A percentile compares a stretch with the other conserved stretches of the same genome.
phyloP scores from a whole-genome alignment of 2,329 filamentous ascomycete species.

The Shiraia sp. region DNA sequence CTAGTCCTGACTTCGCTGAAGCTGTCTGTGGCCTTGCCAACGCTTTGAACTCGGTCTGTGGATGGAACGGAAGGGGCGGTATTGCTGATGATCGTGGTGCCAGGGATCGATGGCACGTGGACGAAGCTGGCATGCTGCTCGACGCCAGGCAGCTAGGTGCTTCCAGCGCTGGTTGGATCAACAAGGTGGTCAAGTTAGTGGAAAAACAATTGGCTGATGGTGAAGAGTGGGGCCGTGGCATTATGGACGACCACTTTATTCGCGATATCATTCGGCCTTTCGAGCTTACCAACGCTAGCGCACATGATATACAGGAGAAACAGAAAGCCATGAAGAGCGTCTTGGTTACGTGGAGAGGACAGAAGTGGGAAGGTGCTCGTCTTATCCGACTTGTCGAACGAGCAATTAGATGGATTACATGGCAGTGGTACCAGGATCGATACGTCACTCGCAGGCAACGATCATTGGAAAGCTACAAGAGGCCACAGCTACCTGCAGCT shows the following conservation, averaged over 20 bases:
- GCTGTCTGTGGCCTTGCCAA: slow-evolving; percentile 95
- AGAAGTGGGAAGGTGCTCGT: slow-evolving; percentile 86
- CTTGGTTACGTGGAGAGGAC: slow-evolving; percentile 64
- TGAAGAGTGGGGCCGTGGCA: slow-evolving; percentile 79
- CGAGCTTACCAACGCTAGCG: slow-evolving; percentile 39
- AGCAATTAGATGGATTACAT: slow-evolving; percentile 73
- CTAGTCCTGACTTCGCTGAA: slow-evolving; percentile 96
- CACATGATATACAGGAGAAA: slow-evolving; percentile 39
- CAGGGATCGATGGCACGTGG: slow-evolving; percentile 91
- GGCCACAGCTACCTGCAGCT: slow-evolving; percentile 72
- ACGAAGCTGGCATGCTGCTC: slow-evolving; percentile 78
- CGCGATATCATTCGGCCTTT: slow-evolving; percentile 53
- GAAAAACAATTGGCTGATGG: slow-evolving; percentile 85
- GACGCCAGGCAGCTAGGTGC: slow-evolving; percentile 67
- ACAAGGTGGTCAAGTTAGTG: slow-evolving; percentile 88
- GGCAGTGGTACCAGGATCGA: slow-evolving; percentile 86
- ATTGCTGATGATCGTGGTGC: slow-evolving; percentile 73
- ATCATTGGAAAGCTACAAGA: slow-evolving; percentile 63
- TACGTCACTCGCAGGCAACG: slow-evolving; percentile 66
- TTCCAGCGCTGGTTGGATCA: slow-evolving; percentile 77
- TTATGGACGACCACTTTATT: slow-evolving; percentile 55
- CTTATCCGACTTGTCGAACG: slow-evolving; percentile 84
- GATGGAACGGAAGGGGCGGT: slow-evolving; percentile 89
- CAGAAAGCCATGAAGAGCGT: slow-evolving; percentile 42
- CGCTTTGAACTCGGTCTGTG: slow-evolving; percentile 93